Percentiles rank a stretch among this genome's conserved stretches.
phyloP scores from a whole-genome alignment of 2,329 filamentous ascomycete genomes.

The Lachnellula suecica region DNA sequence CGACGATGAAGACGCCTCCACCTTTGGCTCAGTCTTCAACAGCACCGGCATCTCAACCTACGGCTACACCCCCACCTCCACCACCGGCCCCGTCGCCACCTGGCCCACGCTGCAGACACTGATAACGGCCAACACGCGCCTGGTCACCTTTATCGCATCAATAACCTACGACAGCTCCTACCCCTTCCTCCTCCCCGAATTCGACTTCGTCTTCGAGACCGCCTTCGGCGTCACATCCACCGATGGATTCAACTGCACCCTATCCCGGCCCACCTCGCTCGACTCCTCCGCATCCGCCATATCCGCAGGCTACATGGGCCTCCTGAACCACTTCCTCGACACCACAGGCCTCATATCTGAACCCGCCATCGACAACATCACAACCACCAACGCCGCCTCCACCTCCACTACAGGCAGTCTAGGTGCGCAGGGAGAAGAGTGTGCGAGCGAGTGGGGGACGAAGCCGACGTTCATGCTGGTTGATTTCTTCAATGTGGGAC shows the following conservation, averaged over 20 bases:
- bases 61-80: constrained; percentile 55
- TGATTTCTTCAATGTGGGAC: constrained; percentile 76
- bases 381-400: constrained; percentile 63
- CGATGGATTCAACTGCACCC: constrained; percentile 68
- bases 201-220: constrained; percentile 71
- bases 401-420: constrained; percentile 52
- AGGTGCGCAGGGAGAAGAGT: constrained; percentile 53
- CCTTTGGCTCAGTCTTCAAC: constrained; percentile 45
- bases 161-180: constrained; percentile 41
- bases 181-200: constrained; percentile 64
- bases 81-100: constrained; percentile 39
- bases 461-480: constrained; percentile 74
- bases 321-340: constrained; percentile 83
- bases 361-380: constrained; percentile 60
- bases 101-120: constrained; percentile 75
- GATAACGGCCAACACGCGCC: constrained; percentile 61
- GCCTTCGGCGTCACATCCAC: constrained; percentile 62
- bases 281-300: constrained; percentile 52
- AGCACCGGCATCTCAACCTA: constrained; percentile 59
- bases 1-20: constrained; percentile 53
- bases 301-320: constrained; percentile 59
- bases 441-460: constrained; percentile 56
- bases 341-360: constrained; percentile 53
- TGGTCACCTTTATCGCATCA: constrained; percentile 69
- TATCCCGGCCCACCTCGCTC: constrained; percentile 61